Conservation (phyloP, 345 rosid species). For the Euphorbia pulcherrima region DNA sequence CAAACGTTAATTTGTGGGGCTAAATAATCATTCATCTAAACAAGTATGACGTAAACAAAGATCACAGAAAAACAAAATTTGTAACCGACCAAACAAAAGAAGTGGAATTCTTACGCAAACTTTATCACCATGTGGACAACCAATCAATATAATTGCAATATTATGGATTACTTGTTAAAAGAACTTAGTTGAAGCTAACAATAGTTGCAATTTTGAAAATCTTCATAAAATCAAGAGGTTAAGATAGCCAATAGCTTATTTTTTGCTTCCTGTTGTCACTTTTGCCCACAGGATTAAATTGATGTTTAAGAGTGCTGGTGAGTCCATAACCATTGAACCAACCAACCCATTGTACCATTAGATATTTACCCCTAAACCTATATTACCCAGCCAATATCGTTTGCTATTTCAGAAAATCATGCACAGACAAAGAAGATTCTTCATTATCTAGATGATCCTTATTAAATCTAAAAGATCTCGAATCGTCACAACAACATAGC, state of each 20-base stretch:
- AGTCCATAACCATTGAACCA: not conserved
- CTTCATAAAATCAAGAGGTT: not conserved
- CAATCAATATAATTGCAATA: not conserved
- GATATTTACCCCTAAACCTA: not conserved
- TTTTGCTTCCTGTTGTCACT: not conserved
- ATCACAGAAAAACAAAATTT: not conserved
- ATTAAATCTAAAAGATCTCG: not conserved
- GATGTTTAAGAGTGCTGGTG: not conserved
- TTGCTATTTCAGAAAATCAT: not conserved
- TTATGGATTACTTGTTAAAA: not conserved
- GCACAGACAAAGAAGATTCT: not conserved
- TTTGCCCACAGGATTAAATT: not conserved
- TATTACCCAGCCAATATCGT: not conserved
- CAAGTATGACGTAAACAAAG: not conserved
- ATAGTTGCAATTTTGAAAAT: not conserved
- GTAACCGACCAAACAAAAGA: not conserved
- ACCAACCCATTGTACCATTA: not conserved
- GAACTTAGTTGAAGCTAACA: not conserved
- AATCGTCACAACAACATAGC: not conserved
- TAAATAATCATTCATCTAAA: not conserved
- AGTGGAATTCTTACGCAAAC: not conserved
- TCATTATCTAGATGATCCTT: not conserved
- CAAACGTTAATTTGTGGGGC: not conserved
- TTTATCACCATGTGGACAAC: not conserved
- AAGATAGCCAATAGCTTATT: not conserved